Evolutionary conservation across 225 moss, liverwort and hornwort species (phyloP).

Genomic region (Pseudisothecium myosuroides): DNA sequence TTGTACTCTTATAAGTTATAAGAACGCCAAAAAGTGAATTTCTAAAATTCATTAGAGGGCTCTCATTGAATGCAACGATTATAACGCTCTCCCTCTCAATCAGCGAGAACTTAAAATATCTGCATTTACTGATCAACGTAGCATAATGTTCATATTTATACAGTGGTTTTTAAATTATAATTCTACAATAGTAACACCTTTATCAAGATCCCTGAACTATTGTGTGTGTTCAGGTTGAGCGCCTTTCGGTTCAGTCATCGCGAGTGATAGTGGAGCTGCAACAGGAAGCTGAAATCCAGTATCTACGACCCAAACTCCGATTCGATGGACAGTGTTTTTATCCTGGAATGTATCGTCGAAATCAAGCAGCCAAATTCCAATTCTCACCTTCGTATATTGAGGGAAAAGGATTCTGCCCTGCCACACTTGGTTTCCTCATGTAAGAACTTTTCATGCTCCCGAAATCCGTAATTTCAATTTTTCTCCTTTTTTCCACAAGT

Average conservation of each 20-base stretch:
- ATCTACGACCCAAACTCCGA: slow-evolving; percentile 33
- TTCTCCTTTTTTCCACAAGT: background rate
- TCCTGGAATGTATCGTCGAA: slow-evolving; percentile 41
- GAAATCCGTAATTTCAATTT: background rate
- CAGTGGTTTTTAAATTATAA: background rate
- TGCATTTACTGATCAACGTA: background rate
- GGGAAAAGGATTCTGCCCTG: slow-evolving; percentile 50
- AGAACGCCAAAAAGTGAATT: background rate
- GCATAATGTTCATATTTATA: background rate
- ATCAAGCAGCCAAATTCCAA: slow-evolving; percentile 44
- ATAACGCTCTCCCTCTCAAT: background rate
- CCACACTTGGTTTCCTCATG: slow-evolving; percentile 45
- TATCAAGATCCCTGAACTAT: background rate
- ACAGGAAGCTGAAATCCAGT: slow-evolving; percentile 46
- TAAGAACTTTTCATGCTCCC: background rate
- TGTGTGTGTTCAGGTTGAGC: slow-evolving; percentile 28
- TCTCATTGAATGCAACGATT: background rate
- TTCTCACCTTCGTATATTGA: slow-evolving; percentile 45
- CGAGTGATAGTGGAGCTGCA: slow-evolving; percentile 43
- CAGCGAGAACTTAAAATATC: background rate
- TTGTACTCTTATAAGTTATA: background rate
- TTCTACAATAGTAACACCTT: background rate
- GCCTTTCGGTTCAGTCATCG: slow-evolving; percentile 23
- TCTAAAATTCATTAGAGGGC: background rate
- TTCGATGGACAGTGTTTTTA: slow-evolving; percentile 28